Base-by-base conservation (phyloP, 148 eudicot genomes). In the Rhododendron ovatum region DNA sequence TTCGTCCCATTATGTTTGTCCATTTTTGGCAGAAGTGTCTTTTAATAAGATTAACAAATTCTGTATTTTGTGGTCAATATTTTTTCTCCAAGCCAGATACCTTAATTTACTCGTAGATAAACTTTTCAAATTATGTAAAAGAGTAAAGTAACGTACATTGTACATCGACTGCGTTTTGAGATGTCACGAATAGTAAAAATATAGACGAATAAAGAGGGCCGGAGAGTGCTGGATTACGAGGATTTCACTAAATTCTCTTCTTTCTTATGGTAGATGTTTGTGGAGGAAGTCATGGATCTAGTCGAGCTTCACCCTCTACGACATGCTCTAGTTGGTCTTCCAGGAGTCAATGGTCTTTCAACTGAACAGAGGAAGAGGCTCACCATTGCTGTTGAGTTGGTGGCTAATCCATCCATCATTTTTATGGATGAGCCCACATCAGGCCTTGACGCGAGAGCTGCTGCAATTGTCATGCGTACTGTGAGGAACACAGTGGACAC, bases 331-430 rank as follows among this genome's bases (percentile, higher is more conserved):
- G 91, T 90, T 75, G 91, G 91, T 41, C 90, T 90, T n/a, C 91
- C 91, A 22, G 91, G 91, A 78, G 87, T 90, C n/a, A 76, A 88
- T 78, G 91, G 91, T 45, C 91, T 90, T 50, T 88, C 91, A 45
- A 90, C 90, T 53, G 91, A 90, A 35, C 91, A 90, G 84, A 84
- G 91, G 37, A 90, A 90, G 87, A 90, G 91, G 87, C 81, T 90
- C 26, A 89, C 91, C 4, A 89, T 87, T 83, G 91, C 91, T 26
- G 91, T 90, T 26, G 91, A 90, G 76, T 81, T 90, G 59, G 91
- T 90, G 35, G 76, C 76, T 13, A 71, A 71, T 71, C 76, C 76
- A 15, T 71, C 76, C 41, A 71, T 71, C 76, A 88, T 88, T 71
- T 88, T 88, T 30, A 88, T 88, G 90, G 90, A 88, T 63, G 90